A percentile compares a stretch with the other conserved stretches of the same genome.
Conservation (phyloP, 1,284 basidiomycete genomes). For the Cystobasidiaceae sp. region DNA sequence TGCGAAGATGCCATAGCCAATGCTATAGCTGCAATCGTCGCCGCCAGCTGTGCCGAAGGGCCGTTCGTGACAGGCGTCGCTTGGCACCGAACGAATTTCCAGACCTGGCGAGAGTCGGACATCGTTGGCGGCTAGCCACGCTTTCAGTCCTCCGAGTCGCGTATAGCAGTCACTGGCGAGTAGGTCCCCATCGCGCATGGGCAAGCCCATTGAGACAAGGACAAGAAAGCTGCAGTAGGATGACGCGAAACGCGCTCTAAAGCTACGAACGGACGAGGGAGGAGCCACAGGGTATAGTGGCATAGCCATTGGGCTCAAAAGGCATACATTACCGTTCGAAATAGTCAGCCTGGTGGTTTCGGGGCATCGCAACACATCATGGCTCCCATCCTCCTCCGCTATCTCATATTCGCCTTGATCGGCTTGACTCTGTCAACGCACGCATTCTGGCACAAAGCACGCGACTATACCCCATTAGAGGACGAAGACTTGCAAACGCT, state of each 20-base stretch:
- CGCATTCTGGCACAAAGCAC: conserved; percentile 17
- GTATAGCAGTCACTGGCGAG: not conserved
- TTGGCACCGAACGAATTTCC: conserved; percentile 2
- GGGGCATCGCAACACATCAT: too few species aligned
- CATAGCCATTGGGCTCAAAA: too few species aligned
- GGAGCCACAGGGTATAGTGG: too few species aligned
- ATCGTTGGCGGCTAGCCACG: conserved; percentile 5
- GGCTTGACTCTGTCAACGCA: not conserved
- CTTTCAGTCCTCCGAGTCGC: not conserved
- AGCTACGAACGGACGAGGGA: too few species aligned
- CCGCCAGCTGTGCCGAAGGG: too few species aligned
- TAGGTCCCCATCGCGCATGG: not conserved
- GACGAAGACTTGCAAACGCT: conserved; percentile 21
- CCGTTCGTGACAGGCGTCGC: not conserved
- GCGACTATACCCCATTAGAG: conserved; percentile 32
- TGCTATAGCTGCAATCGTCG: not conserved
- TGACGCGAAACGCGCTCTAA: too few species aligned
- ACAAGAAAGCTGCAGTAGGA: too few species aligned
- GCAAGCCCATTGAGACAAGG: too few species aligned
- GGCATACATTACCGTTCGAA: too few species aligned
- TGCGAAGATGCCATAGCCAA: conserved; percentile 14
- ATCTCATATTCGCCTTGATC: not conserved
- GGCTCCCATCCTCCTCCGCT: not conserved
- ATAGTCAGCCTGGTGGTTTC: too few species aligned
- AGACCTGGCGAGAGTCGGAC: conserved; percentile 4